Base-by-base conservation (phyloP, 192 early-diverging fungal genomes). In the Endogone sp. region DNA sequence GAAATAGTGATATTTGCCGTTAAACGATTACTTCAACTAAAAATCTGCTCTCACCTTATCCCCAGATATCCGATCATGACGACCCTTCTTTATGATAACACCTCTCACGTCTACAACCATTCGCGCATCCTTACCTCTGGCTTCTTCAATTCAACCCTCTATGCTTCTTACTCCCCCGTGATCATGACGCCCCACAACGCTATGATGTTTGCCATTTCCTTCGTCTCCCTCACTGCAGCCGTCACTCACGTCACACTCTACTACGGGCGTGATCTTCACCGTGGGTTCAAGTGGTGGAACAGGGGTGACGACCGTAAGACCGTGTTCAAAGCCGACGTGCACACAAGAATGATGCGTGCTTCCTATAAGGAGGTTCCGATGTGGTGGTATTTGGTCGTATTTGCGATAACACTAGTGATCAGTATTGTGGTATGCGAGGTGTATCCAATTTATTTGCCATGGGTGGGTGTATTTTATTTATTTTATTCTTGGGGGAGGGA, bases 201-300 rank as follows among this genome's bases (percentile, higher is more conserved):
- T 29, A 80, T 63, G 56, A 77, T 84, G 21, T 94, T 92, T 64
- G 89, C 87, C 2, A 79, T 88, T 67, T 82, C 86, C 21, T 87
- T 94, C 57, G 84, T 85, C 16, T 83, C 82, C 16, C 75, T 94
- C 11, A 81, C 85, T 27, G 89, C 90, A 31, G 83, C 90, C 58
- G 72, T 94, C 56, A 60, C 27, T 4, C 59, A 60, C 22, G 59
- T 60, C 59, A n/a, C n/a, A 0, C 79, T 89, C 11, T 79, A 82
- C 75, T 73, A 89, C 75, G 83, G 86, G 28, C 66, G 77, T 65
- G 84, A 88, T 22, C 84, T 89, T n/a, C 4, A 20, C 8, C 23
- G 23, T 9, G 59, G 9, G 23, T 60, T 60, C 59, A 10, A 20
- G 27, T 9, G 4, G 27, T 26, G 27, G 22, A n/a, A n/a, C 23